These are phyloP conservation scores for Aspergillus candidus DNA, from an alignment of 2,329 filamentous ascomycete species.

Conservation along the genomic window DNA sequence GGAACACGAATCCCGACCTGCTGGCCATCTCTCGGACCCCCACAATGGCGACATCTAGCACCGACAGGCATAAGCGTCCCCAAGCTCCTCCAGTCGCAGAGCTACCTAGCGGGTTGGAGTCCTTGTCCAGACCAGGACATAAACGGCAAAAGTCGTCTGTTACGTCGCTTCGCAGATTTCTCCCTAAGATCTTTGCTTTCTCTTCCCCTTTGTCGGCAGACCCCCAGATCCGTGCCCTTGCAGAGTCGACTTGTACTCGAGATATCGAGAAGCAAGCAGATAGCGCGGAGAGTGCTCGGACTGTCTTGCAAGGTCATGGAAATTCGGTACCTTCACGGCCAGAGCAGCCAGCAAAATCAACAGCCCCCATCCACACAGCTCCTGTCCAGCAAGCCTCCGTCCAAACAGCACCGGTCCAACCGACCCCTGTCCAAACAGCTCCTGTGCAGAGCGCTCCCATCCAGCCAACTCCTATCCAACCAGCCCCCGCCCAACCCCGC, in stretches of 20 bases:
- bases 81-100: constrained; percentile 16
- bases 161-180: constrained; percentile 28
- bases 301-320: constrained; percentile 2
- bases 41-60: constrained; percentile 22
- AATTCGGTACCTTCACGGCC: constrained; percentile 1
- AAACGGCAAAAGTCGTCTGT: constrained; percentile 29
- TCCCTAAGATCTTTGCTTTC: constrained; percentile 26
- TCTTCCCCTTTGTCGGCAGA: constrained; percentile 30
- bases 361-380: background rate
- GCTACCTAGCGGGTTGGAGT: constrained; percentile 17
- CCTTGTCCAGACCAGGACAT: constrained; percentile 18
- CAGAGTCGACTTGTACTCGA: constrained; percentile 20
- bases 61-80: constrained; percentile 14
- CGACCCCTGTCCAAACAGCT: background rate
- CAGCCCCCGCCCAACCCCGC: background rate
- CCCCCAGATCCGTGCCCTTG: constrained; percentile 33
- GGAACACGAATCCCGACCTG: constrained; percentile 15
- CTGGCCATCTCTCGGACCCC: constrained; percentile 28
- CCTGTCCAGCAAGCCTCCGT: background rate
- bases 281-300: constrained; percentile 3
- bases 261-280: constrained; percentile 26
- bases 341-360: constrained; percentile 1
- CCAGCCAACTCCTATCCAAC: background rate
- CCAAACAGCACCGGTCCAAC: background rate
- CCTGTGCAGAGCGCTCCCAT: background rate